Base-by-base conservation (phyloP, 164 flowering plant species). In the Warburgia ugandensis region DNA sequence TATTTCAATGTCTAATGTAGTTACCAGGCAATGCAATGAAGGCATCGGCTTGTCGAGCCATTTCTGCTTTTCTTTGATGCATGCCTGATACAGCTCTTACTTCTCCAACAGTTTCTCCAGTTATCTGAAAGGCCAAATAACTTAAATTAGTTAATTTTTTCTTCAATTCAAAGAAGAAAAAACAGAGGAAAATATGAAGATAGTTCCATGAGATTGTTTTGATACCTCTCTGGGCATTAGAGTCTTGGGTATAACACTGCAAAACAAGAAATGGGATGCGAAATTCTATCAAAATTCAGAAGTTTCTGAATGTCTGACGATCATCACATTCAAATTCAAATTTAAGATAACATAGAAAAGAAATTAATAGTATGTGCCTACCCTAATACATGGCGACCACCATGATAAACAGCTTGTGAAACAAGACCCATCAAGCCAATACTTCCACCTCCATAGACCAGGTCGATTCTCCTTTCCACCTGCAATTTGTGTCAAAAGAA, bases 171-270 rank as follows among this genome's bases (percentile, higher is more conserved):
- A 36, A 36, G n/a, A 36, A 7, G 2, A 2, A 2, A n/a, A n/a
- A n/a, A n/a, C n/a, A n/a, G n/a, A 2, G n/a, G 7, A 7, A 36
- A 2, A 36, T 2, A 36, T 2, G 11, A 17, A 36, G 39, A 13
- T 36, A 11, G n/a, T 36, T 36, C 39, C 39, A 36, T 7, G 39
- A 17, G n/a, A 36, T 13, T 11, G 39, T n/a, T n/a, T n/a, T n/a
- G n/a, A n/a, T 79, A 86, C 90, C 95, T 86, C 95, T 79, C 89
- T 74, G 65, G 89, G 91, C 95, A 86, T 86, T 74, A 86, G 91
- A 55, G 89, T 81, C 89, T 83, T 86, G 81, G 91, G 95, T 76
- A 84, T 84, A 50, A 84, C 86, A 43, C 94, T 84, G 80, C 76
- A 73, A n/a, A 54, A 55, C 45, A n/a, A n/a, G 77, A 84, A 77